Evolutionary conservation across 805 yeast species (phyloP), one percentile per base, ranked within the genome.

Genomic region (Saccharomyces eubayanus): DNA sequence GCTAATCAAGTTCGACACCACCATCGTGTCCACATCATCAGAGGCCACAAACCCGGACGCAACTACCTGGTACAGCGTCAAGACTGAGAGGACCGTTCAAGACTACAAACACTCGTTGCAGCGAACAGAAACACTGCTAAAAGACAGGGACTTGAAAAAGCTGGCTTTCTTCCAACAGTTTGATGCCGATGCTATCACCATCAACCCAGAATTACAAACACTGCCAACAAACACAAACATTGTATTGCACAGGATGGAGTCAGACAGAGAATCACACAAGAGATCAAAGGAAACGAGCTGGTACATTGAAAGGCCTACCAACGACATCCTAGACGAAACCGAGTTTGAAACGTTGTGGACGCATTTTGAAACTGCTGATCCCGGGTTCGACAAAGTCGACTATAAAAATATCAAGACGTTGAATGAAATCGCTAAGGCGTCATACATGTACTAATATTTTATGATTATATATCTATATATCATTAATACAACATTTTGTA

Each of bases 191-290:
- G 43, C 41, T 31, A 11, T 49, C 36, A 11, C 24, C 12, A n/a
- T 31, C 46, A 20, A 31, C 50, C 16, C 52, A 21, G 16, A 31
- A 6, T 31, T 48, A 20, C 47, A 20, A 29, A 27, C 45, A 20
- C 50, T 6, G 31, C 51, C 57, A 51, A 48, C 58, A 51, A 50
- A 65, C 64, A 31, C 77, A 81, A 48, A 89, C 85, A 59, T 48
- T 1, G 82, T 87, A 16, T 66, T 89, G 16, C 77, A 81, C 40
- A 74, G 98, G 55, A 89, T 92, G 84, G 97, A 92, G 66, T 91
- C 85, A 57, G 98, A 92, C 66, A 75, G 99, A 60, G 99, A 92
- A 66, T 75, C 96, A 54, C 90, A 89, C 63, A 92, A 92, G 66
- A 78, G 87, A 58, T 79, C 86, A 12, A 89, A 91, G 61, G 97